Evolutionary conservation across 257 asterid species (phyloP).

Genomic region (Primulina eburnea): DNA sequence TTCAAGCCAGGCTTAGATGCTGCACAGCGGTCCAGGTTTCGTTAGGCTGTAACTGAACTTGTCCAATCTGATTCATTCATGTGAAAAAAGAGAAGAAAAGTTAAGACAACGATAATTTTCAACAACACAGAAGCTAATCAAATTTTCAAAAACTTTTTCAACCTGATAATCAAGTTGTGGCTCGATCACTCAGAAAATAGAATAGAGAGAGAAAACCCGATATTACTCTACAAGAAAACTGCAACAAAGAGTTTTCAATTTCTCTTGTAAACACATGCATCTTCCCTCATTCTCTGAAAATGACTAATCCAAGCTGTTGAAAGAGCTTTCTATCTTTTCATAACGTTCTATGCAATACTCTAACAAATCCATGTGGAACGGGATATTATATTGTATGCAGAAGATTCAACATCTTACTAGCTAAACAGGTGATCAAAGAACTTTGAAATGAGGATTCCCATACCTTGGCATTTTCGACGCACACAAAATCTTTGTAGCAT

Average conservation of each 20-base stretch:
- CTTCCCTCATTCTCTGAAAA: not conserved
- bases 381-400: not conserved
- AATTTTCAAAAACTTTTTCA: conserved; percentile 2
- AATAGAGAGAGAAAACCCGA: no score
- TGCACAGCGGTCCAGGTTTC: conserved; percentile 88
- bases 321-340: not conserved
- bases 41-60: conserved; percentile 63
- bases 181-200: not conserved
- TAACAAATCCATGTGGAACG: not conserved
- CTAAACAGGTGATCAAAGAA: not conserved
- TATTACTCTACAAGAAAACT: not conserved
- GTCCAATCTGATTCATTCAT: conserved; percentile 56
- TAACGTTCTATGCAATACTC: not conserved
- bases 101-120: not conserved
- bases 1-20: conserved; percentile 54
- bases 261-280: not conserved
- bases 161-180: not conserved
- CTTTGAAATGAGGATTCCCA: conserved; percentile 6
- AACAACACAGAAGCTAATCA: not conserved
- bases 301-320: not conserved
- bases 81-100: not conserved
- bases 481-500: conserved; percentile 87
- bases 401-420: not conserved
- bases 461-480: conserved; percentile 98
- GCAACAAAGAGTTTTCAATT: not conserved